Conservation (phyloP, 257 asterid species). For the Cynanchum wilfordii region DNA sequence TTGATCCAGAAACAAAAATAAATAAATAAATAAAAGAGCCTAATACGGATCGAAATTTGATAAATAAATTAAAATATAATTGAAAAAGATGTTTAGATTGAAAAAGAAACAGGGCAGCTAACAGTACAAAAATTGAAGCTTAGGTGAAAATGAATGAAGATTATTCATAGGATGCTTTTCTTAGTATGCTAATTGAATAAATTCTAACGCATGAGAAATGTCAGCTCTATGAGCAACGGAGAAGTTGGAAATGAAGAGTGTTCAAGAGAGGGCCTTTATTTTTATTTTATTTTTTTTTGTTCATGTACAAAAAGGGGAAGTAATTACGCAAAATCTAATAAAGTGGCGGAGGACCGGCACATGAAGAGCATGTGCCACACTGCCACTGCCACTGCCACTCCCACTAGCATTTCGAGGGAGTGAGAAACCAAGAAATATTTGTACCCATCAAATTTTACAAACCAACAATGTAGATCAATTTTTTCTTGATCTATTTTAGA, state of each 20-base stretch:
- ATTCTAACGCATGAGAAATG: constrained; percentile 19
- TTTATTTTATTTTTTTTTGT: not conserved
- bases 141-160: not conserved
- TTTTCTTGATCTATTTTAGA: not conserved
- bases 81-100: not conserved
- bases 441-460: not conserved
- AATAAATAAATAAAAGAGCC: not conserved
- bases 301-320: constrained; percentile 12
- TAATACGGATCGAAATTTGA: not conserved
- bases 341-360: constrained; percentile 26
- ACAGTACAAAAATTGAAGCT: not conserved
- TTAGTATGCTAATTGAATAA: not conserved
- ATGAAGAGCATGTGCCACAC: constrained; percentile 31
- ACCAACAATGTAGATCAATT: not conserved
- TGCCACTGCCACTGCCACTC: not conserved
- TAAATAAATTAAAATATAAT: not conserved
- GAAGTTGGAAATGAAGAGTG: constrained; percentile 10
- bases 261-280: constrained; percentile 4
- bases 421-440: not conserved
- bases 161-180: not conserved
- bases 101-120: not conserved
- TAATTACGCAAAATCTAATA: constrained; percentile 29
- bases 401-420: too few species aligned
- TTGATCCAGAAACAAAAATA: constrained; percentile 15
- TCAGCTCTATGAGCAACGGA: constrained; percentile 15